These are phyloP conservation scores for Gardenia jasminoides DNA, from an alignment of 257 asterid genomes.

Conservation along the genomic window DNA sequence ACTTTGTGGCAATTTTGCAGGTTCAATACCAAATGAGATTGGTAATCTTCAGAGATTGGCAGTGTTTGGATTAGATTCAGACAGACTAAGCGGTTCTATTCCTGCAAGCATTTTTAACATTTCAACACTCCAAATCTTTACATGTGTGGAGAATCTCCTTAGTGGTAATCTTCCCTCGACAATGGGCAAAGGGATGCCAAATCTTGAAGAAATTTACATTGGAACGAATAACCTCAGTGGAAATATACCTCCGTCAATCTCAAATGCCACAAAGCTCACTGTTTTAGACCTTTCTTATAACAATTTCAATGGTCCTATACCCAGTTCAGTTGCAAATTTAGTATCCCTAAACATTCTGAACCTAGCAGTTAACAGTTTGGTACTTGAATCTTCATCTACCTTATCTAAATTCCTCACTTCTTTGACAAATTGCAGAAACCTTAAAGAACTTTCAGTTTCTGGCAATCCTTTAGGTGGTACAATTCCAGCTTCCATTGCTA, in stretches of 20 bases:
- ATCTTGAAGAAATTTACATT: not conserved
- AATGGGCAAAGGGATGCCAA: not conserved
- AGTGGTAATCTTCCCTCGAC: conserved; percentile 15
- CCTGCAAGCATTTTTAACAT: conserved; percentile 36
- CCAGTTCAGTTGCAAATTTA: conserved; percentile 25
- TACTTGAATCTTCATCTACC: conserved; percentile 1
- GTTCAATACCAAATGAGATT: conserved; percentile 31
- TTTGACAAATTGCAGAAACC: conserved; percentile 5
- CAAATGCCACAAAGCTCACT: conserved; percentile 25
- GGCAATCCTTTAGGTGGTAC: conserved; percentile 1
- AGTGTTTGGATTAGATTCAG: not conserved
- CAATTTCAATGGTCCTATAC: conserved; percentile 23
- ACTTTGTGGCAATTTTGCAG: conserved; percentile 4
- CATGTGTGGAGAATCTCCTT: not conserved
- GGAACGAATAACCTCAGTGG: not conserved
- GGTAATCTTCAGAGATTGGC: conserved; percentile 28
- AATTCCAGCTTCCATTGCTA: conserved; percentile 4
- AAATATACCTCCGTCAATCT: conserved; percentile 25
- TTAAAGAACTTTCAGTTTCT: not conserved
- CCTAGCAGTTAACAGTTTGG: conserved; percentile 12
- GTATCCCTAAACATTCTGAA: not conserved
- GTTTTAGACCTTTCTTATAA: not conserved
- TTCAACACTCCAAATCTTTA: conserved; percentile 20
- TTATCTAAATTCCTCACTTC: not conserved
- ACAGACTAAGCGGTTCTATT: conserved; percentile 16